Percentiles rank a stretch among this genome's conserved stretches.
Conservation (phyloP, 345 rosid species). For the Eucalyptus marginata region DNA sequence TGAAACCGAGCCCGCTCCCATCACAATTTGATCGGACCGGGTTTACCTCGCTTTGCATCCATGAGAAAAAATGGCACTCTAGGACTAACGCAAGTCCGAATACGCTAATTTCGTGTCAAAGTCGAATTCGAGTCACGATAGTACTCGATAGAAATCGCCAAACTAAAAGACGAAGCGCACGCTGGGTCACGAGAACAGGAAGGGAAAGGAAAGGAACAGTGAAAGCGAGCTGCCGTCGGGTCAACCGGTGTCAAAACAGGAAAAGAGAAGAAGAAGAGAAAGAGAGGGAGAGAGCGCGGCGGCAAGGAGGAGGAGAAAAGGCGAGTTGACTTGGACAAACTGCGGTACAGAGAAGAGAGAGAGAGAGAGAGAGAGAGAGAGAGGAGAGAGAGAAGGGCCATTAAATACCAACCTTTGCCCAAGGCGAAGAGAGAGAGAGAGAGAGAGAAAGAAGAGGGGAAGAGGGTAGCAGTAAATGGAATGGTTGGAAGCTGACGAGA, state of each 20-base stretch:
- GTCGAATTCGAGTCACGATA: background rate
- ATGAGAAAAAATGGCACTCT: background rate
- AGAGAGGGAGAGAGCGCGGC: background rate
- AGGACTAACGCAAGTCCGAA: accelerated
- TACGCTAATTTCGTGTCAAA: background rate
- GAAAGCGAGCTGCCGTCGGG: background rate
- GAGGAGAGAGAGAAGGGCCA: background rate
- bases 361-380: background rate
- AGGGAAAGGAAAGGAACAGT: background rate
- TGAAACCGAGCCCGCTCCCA: background rate
- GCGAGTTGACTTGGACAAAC: background rate
- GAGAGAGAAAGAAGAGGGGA: background rate
- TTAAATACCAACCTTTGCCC: background rate
- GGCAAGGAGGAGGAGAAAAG: background rate
- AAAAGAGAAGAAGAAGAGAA: background rate
- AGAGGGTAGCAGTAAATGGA: background rate
- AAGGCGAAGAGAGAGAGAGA: background rate
- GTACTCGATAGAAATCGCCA: background rate
- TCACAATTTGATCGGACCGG: accelerated
- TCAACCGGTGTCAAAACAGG: background rate
- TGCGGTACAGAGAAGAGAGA: background rate
- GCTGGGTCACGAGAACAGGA: background rate
- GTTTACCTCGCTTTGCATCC: background rate
- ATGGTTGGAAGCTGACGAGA: background rate
- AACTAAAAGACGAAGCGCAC: background rate